phyloP scores from a whole-genome alignment of 805 yeast genomes.

The Torulaspora delbrueckii region DNA sequence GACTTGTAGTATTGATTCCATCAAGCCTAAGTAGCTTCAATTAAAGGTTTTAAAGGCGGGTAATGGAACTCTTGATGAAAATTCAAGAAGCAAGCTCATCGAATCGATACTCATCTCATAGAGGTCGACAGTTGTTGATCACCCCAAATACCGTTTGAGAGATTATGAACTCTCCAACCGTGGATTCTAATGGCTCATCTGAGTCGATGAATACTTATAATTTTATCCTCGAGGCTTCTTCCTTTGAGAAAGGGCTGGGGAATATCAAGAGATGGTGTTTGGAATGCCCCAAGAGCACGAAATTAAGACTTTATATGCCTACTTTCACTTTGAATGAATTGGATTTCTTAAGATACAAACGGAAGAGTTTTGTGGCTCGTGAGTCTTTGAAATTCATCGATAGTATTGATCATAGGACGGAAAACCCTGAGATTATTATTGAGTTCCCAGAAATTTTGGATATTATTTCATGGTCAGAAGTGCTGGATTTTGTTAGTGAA shows the following conservation, averaged over 20 bases:
- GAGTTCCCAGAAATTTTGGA: constrained; percentile 45
- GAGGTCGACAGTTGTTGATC: not conserved
- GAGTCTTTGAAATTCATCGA: constrained; percentile 63
- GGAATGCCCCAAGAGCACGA: constrained; percentile 25
- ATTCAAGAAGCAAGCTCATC: not conserved
- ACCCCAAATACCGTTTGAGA: not conserved
- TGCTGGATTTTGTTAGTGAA: constrained; percentile 13
- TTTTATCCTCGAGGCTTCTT: constrained; percentile 62
- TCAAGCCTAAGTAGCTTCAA: too few species aligned
- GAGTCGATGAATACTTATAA: constrained; percentile 23
- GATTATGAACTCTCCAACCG: not conserved
- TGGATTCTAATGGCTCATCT: not conserved
- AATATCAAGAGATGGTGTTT: constrained; percentile 60
- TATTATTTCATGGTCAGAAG: constrained; percentile 26
- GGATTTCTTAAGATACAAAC: constrained; percentile 51
- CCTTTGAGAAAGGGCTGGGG: constrained; percentile 64
- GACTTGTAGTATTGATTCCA: too few species aligned
- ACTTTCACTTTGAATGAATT: constrained; percentile 50
- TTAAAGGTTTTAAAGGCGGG: not conserved
- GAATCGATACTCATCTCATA: not conserved
- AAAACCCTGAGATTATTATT: constrained; percentile 30
- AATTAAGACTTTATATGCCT: constrained; percentile 47
- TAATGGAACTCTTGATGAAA: not conserved
- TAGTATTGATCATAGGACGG: constrained; percentile 22
- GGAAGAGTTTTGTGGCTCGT: constrained; percentile 59